Evolutionary conservation across 2,329 filamentous ascomycete genomes (phyloP).

Genomic region (Phyllachora maydis): DNA sequence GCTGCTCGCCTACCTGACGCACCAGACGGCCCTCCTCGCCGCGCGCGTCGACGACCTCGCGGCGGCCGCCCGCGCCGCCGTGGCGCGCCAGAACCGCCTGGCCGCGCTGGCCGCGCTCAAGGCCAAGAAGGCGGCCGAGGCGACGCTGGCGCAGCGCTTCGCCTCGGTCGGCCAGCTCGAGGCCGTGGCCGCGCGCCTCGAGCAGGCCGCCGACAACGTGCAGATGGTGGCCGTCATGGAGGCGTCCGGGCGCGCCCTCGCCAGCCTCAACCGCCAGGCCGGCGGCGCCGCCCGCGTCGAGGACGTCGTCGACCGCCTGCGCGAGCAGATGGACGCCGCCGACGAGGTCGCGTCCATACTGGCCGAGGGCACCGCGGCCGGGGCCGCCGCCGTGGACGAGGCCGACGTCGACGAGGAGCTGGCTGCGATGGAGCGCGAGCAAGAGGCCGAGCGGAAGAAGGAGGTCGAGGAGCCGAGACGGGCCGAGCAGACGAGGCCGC

Average conservation of each 20-base stretch:
- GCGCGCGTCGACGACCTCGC: conserved; percentile 45
- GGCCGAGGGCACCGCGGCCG: conserved; percentile 39
- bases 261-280: conserved; percentile 51
- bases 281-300: conserved; percentile 62
- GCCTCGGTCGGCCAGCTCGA: conserved; percentile 66
- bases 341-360: conserved; percentile 70
- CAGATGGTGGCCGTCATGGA: conserved; percentile 71
- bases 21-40: conserved; percentile 47
- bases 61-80: conserved; percentile 44
- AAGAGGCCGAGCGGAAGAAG: conserved; percentile 23
- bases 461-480: conserved; percentile 23
- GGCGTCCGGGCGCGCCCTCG: conserved; percentile 51
- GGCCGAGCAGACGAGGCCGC: conserved; percentile 23
- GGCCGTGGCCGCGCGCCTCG: conserved; percentile 61
- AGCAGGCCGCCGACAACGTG: conserved; percentile 70
- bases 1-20: conserved; percentile 52
- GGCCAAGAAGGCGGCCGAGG: conserved; percentile 65
- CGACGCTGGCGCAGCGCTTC: conserved; percentile 48
- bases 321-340: conserved; percentile 60
- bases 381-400: conserved; percentile 42
- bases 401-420: conserved; percentile 75
- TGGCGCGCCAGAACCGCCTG: conserved; percentile 51
- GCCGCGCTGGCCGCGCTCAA: conserved; percentile 61
- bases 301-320: conserved; percentile 50
- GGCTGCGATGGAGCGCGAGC: conserved; percentile 48